Percentiles rank a stretch among this genome's conserved stretches.
phyloP scores from a whole-genome alignment of 768 basidiomycete genomes.

The Xerocomus brunneocitrinus region DNA sequence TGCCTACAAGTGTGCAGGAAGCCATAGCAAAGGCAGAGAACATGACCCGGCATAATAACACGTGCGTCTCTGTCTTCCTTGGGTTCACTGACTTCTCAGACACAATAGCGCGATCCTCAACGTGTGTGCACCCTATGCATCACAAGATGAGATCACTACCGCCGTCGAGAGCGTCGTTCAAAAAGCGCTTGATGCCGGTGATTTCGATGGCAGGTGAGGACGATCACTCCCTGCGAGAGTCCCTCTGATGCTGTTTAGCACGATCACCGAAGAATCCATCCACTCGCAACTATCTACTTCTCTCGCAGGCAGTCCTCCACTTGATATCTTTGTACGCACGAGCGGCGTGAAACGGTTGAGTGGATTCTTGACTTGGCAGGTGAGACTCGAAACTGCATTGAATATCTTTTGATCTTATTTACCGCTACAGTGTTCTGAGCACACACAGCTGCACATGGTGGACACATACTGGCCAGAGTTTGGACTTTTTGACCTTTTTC shows the following conservation, averaged over 20 bases:
- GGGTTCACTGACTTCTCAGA: not conserved
- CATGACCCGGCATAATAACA: slow-evolving; percentile 68
- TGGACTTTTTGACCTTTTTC: slow-evolving; percentile 79
- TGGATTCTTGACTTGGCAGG: slow-evolving; percentile 97
- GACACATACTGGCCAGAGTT: slow-evolving; percentile 91
- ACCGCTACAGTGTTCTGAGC: slow-evolving; percentile 58
- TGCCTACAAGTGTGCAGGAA: slow-evolving; percentile 70
- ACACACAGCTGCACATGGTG: slow-evolving; percentile 85
- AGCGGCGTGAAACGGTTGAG: slow-evolving; percentile 64
- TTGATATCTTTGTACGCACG: slow-evolving; percentile 88
- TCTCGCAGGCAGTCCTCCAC: slow-evolving; percentile 62
- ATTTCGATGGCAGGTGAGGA: slow-evolving; percentile 26
- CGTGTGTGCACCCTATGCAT: slow-evolving; percentile 88
- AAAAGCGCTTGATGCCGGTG: slow-evolving; percentile 31
- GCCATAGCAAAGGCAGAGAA: slow-evolving; percentile 69
- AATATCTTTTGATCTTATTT: not conserved
- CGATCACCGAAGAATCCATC: slow-evolving; percentile 65
- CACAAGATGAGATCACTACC: slow-evolving; percentile 85
- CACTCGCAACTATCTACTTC: slow-evolving; percentile 64
- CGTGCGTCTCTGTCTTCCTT: slow-evolving; percentile 37
- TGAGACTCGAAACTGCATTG: slow-evolving; percentile 28
- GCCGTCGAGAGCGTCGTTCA: slow-evolving; percentile 48
- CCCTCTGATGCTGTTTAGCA: slow-evolving; percentile 22
- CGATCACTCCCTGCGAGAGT: no score
- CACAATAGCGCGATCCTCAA: slow-evolving; percentile 75